These are phyloP conservation scores for Lasiodiplodia gonubiensis DNA, from an alignment of 2,329 filamentous ascomycete species.

Conservation along the genomic window DNA sequence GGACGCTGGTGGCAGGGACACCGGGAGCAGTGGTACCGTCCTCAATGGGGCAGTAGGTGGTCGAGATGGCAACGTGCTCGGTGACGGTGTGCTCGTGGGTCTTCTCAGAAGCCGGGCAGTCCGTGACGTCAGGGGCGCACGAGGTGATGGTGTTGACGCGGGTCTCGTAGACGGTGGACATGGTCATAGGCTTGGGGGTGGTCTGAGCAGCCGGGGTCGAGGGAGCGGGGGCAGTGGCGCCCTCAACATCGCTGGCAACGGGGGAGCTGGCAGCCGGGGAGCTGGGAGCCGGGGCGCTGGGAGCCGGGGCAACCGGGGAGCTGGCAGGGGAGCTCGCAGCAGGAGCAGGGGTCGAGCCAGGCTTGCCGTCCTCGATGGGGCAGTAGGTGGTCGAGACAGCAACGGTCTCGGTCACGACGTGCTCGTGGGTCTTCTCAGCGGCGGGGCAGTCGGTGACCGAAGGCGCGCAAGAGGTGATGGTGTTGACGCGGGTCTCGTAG, in stretches of 20 bases:
- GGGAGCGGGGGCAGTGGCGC: background rate
- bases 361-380: conserved; percentile 36
- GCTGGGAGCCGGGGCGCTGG: background rate
- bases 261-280: background rate
- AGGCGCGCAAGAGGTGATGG: conserved; percentile 26
- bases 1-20: background rate
- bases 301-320: background rate
- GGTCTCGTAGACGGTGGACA: conserved; percentile 28
- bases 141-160: conserved; percentile 24
- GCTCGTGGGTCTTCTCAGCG: conserved; percentile 29
- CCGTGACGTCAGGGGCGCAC: conserved; percentile 27
- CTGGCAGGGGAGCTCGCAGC: background rate
- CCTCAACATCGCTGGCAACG: background rate
- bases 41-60: conserved; percentile 49
- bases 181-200: conserved; percentile 9
- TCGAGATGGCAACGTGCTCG: conserved; percentile 38
- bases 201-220: conserved; percentile 1
- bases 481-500: conserved; percentile 28
- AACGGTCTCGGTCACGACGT: conserved; percentile 29
- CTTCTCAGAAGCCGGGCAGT: conserved; percentile 31
- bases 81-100: conserved; percentile 30
- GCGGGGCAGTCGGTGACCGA: conserved; percentile 31
- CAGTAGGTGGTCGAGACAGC: conserved; percentile 50
- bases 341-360: background rate
- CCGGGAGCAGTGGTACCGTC: background rate